Conservation (phyloP, 2,329 filamentous ascomycete species). For the Cercospora sp. region DNA sequence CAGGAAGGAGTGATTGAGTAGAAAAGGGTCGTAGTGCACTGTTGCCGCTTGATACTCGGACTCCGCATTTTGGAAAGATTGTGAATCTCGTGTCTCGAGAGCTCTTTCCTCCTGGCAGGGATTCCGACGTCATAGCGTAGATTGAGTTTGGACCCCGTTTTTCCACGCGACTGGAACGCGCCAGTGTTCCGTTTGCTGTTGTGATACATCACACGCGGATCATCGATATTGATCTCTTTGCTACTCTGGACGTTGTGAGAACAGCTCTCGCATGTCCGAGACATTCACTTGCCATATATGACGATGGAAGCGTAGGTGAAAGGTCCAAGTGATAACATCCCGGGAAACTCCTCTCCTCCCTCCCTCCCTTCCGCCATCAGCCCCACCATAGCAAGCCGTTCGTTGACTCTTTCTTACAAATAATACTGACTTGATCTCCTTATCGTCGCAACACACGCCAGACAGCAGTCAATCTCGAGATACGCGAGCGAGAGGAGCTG, state of each 20-base stretch:
- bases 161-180: neutral
- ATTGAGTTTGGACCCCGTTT: neutral
- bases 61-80: neutral
- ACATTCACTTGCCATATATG: neutral
- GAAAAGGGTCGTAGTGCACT: neutral
- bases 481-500: neutral
- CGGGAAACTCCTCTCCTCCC: neutral
- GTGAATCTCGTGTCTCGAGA: conserved; percentile 1
- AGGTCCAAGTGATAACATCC: neutral
- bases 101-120: conserved; percentile 11
- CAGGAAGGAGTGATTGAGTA: neutral
- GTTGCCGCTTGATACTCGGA: neutral
- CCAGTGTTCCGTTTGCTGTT: neutral
- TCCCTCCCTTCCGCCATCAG: neutral
- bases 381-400: conserved; percentile 3
- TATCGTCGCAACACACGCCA: neutral
- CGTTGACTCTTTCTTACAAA: neutral
- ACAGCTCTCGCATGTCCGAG: neutral
- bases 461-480: neutral
- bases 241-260: neutral
- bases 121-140: conserved; percentile 8
- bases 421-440: neutral
- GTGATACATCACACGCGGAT: neutral
- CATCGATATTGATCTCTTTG: neutral
- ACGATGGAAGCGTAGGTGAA: neutral